A percentile compares a stretch with the other conserved stretches of the same genome.
Evolutionary conservation across 257 asterid species (phyloP).

Genomic region (Cordia subcordata): DNA sequence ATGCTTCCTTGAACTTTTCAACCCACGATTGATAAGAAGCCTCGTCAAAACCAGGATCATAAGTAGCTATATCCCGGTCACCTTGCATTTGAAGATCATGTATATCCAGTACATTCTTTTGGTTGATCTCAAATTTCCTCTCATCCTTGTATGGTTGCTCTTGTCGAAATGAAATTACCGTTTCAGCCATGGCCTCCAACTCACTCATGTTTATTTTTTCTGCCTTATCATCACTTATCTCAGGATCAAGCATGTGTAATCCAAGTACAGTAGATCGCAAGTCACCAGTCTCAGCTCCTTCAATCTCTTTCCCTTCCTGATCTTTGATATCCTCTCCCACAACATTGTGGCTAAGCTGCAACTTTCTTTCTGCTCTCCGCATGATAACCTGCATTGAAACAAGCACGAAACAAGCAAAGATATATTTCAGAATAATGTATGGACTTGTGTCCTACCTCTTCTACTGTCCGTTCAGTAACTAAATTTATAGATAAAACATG

Average conservation of each 20-base stretch:
- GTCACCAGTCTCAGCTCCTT: constrained; percentile 63
- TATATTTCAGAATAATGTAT: background rate
- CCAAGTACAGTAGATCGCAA: constrained; percentile 74
- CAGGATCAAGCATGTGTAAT: constrained; percentile 69
- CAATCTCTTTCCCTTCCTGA: constrained; percentile 43
- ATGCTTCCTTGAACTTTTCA: constrained; percentile 70
- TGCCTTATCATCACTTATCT: constrained; percentile 37
- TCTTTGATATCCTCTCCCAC: constrained; percentile 61
- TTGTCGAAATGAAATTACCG: constrained; percentile 50
- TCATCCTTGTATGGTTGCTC: constrained; percentile 38
- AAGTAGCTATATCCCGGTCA: constrained; percentile 35
- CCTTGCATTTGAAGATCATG: constrained; percentile 31
- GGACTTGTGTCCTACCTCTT: constrained; percentile 55
- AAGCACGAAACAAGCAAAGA: background rate
- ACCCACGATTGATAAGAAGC: constrained; percentile 80
- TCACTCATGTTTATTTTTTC: constrained; percentile 41
- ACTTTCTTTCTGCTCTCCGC: constrained; percentile 82
- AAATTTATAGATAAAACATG: constrained; percentile 78
- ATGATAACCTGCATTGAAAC: constrained; percentile 58
- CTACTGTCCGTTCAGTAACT: constrained; percentile 70
- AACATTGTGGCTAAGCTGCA: constrained; percentile 79
- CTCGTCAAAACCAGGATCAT: constrained; percentile 70
- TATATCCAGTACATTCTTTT: constrained; percentile 32
- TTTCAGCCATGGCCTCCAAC: constrained; percentile 54
- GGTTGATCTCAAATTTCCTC: constrained; percentile 59